Conservation (phyloP, 352 stramenopile genomes). For the Phytophthora brassicae region DNA sequence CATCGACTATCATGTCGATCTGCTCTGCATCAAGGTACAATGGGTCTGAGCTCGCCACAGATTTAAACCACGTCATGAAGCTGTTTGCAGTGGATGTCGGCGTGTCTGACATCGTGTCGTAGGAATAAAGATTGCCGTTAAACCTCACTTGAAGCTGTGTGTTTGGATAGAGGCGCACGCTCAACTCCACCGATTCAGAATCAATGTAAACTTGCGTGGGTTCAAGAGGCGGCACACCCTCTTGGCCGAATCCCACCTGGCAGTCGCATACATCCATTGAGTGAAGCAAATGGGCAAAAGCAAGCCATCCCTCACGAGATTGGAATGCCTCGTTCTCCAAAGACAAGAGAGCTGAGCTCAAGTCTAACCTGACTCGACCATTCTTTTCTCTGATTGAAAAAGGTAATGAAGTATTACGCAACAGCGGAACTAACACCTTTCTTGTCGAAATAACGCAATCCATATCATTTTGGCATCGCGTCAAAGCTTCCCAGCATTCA, state of each 20-base stretch:
- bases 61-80: constrained; percentile 16
- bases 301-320: constrained; percentile 20
- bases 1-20: background rate
- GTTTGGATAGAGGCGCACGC: constrained; percentile 12
- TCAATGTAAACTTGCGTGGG: constrained; percentile 18
- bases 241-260: constrained; percentile 16
- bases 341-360: constrained; percentile 15
- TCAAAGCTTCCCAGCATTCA: constrained; percentile 21
- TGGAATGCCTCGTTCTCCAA: constrained; percentile 9
- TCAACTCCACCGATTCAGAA: constrained; percentile 2
- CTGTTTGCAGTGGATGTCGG: background rate
- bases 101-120: background rate
- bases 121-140: constrained; percentile 6
- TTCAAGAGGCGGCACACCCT: background rate
- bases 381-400: background rate
- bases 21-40: constrained; percentile 4
- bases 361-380: constrained; percentile 5
- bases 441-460: constrained; percentile 16
- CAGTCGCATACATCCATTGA: constrained; percentile 7
- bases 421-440: constrained; percentile 15
- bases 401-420: constrained; percentile 8
- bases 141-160: constrained; percentile 16
- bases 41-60: constrained; percentile 3
- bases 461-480: constrained; percentile 19
- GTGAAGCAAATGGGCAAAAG: constrained; percentile 14